These are phyloP conservation scores for Globisporangium abappressorium DNA, from an alignment of 352 stramenopile genomes.

Conservation along the genomic window DNA sequence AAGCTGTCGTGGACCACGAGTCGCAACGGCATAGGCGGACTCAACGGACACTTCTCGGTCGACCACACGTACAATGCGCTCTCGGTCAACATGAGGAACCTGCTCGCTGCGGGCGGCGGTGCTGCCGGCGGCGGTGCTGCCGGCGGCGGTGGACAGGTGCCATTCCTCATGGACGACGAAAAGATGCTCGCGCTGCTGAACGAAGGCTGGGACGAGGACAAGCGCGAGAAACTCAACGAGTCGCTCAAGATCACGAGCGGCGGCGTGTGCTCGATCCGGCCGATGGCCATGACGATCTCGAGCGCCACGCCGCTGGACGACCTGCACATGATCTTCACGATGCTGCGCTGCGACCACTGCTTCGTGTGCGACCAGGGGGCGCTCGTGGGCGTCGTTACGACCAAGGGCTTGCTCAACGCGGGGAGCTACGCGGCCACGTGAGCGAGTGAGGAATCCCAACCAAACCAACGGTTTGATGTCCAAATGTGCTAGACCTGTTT, in stretches of 20 bases:
- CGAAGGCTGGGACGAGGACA: constrained; percentile 58
- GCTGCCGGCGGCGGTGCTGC: no score
- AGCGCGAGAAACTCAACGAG: constrained; percentile 52
- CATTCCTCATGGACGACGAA: constrained; percentile 80
- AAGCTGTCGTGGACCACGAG: constrained; percentile 38
- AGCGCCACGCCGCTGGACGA: constrained; percentile 79
- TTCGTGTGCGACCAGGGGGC: constrained; percentile 86
- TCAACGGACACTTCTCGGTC: constrained; percentile 62
- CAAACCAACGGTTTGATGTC: background rate
- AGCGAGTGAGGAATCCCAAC: background rate
- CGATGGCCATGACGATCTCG: constrained; percentile 81
- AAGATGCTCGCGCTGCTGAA: constrained; percentile 78
- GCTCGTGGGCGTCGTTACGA: constrained; percentile 81
- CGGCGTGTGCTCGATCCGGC: constrained; percentile 58
- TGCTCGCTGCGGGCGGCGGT: background rate
- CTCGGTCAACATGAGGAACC: constrained; percentile 27
- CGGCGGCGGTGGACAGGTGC: constrained; percentile 24
- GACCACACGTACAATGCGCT: constrained; percentile 71
- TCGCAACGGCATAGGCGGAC: constrained; percentile 46
- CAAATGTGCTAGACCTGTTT: background rate
- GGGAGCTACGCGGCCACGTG: constrained; percentile 27
- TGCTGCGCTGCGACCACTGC: constrained; percentile 85
- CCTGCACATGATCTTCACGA: constrained; percentile 90
- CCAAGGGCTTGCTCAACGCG: constrained; percentile 59
- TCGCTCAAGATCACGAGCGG: constrained; percentile 72